phyloP scores from a whole-genome alignment of 1,284 basidiomycete genomes.

The Puccinia novopanici region DNA sequence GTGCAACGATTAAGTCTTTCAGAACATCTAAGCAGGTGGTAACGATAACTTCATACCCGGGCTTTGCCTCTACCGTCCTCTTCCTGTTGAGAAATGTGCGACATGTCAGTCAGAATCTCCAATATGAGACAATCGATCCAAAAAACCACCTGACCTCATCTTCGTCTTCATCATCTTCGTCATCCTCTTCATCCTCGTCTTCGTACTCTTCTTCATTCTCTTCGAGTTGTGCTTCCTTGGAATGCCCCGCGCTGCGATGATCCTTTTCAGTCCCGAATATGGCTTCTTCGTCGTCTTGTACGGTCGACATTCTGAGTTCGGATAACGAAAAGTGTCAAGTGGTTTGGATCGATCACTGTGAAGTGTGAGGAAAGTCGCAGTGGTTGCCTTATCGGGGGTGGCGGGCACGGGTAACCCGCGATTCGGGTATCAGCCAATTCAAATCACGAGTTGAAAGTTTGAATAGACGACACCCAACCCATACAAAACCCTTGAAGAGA shows the following conservation, averaged over 20 bases:
- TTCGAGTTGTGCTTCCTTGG: constrained; percentile 35
- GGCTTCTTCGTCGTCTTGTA: constrained; percentile 14
- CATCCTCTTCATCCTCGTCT: constrained; percentile 61
- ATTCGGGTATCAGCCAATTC: no score
- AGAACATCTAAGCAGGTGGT: constrained; percentile 6
- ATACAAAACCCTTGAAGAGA: no score
- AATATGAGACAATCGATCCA: constrained; percentile 26
- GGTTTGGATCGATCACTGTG: neutral
- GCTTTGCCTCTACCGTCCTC: constrained; percentile 44
- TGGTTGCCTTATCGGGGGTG: no score
- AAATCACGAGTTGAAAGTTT: no score
- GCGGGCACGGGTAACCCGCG: no score
- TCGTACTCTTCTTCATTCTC: constrained; percentile 55
- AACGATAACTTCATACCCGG: constrained; percentile 2
- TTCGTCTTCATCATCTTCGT: constrained; percentile 67
- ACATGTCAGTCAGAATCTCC: constrained; percentile 46
- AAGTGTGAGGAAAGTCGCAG: no score
- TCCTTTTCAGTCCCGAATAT: neutral
- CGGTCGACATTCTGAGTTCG: neutral
- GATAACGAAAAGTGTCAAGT: neutral
- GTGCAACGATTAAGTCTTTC: neutral
- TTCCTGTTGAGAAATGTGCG: constrained; percentile 38
- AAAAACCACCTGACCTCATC: constrained; percentile 61
- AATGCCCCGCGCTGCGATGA: neutral
- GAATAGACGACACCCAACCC: no score